phyloP scores from a whole-genome alignment of 208 protist species.

The Wallacemonas collosoma region DNA sequence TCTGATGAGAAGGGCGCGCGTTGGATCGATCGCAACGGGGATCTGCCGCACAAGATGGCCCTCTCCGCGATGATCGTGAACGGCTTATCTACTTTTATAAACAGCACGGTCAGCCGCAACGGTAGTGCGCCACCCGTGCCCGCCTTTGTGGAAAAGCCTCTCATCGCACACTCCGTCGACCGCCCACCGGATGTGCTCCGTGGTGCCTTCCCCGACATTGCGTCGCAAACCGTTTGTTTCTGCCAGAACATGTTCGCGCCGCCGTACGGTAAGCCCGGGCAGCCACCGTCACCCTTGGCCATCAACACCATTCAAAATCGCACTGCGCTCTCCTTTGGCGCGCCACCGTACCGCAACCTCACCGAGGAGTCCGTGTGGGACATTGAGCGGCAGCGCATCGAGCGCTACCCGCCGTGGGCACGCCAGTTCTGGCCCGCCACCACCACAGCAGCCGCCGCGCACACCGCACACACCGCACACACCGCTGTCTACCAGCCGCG shows the following conservation, averaged over 20 bases:
- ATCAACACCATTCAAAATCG: slow-evolving; percentile 1
- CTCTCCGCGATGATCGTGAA: slow-evolving; percentile 3
- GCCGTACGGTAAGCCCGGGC: background rate
- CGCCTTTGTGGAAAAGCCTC: background rate
- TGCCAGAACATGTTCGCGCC: background rate
- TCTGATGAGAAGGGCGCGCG: background rate
- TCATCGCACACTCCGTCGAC: background rate
- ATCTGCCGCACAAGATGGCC: background rate
- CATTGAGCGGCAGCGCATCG: slow-evolving; percentile 2
- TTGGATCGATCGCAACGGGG: slow-evolving; percentile 15
- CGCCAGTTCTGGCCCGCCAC: background rate
- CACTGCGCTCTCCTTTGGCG: background rate
- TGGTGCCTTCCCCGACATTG: background rate
- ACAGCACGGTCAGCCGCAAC: background rate
- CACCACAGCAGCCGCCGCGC: background rate
- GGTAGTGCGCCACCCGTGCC: background rate
- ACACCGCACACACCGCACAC: too few species aligned
- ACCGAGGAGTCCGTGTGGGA: slow-evolving; percentile 1
- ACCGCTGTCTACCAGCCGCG: background rate
- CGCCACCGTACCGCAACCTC: slow-evolving; percentile 5
- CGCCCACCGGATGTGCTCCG: background rate
- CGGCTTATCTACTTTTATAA: slow-evolving; percentile 1
- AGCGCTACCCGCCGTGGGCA: slow-evolving; percentile 10
- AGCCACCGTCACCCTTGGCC: background rate
- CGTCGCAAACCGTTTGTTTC: background rate